These are phyloP conservation scores for Termitomyces sp. DNA, from an alignment of 768 basidiomycete species.

Conservation along the genomic window DNA sequence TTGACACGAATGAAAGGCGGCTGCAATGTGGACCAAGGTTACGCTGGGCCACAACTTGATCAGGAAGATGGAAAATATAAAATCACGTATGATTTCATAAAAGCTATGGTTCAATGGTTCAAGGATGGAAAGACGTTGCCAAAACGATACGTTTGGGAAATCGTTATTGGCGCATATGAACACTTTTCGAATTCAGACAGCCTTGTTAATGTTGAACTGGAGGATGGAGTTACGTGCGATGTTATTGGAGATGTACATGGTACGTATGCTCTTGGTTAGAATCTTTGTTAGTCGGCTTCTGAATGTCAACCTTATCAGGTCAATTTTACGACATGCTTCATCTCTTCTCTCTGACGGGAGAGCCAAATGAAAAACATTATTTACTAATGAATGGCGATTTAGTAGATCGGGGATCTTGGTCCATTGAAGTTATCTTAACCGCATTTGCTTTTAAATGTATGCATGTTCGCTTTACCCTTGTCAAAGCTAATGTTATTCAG, in stretches of 20 bases:
- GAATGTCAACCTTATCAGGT: conserved; percentile 36
- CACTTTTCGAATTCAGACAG: conserved; percentile 74
- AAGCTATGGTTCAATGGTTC: conserved; percentile 86
- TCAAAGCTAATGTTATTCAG: conserved; percentile 28
- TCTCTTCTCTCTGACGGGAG: conserved; percentile 78
- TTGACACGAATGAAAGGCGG: conserved; percentile 41
- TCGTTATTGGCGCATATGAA: conserved; percentile 79
- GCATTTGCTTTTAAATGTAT: conserved; percentile 94
- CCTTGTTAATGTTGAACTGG: conserved; percentile 69
- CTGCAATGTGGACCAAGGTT: conserved; percentile 70
- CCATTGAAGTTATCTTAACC: conserved; percentile 86
- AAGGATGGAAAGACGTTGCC: conserved; percentile 91
- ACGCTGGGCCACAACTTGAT: conserved; percentile 68
- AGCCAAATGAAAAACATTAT: conserved; percentile 80
- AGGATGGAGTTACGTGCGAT: conserved; percentile 78
- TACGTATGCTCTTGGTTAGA: conserved; percentile 22
- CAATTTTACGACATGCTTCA: conserved; percentile 95
- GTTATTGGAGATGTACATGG: conserved; percentile 97
- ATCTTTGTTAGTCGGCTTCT: background rate
- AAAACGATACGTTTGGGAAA: conserved; percentile 92
- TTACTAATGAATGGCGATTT: conserved; percentile 93
- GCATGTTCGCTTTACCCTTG: conserved; percentile 12
- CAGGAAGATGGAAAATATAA: conserved; percentile 60
- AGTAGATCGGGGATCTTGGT: conserved; percentile 96
- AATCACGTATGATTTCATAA: conserved; percentile 76